These are phyloP conservation scores for Phellinidium pouzarii DNA, from an alignment of 1,284 basidiomycete species.

Conservation along the genomic window DNA sequence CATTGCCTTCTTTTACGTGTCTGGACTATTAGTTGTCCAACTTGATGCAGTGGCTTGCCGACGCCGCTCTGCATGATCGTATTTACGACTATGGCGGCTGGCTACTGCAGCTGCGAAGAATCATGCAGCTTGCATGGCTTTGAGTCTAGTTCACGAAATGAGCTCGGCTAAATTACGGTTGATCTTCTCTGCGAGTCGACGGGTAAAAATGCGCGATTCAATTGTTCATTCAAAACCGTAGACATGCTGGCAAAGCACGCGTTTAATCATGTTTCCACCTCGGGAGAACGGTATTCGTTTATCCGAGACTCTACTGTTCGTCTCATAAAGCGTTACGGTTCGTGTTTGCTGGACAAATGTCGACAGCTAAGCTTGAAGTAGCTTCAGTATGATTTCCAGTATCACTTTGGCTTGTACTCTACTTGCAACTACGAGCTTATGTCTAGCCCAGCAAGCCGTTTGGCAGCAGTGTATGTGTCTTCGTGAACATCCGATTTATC, in stretches of 20 bases:
- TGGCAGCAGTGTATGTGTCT: slow-evolving; percentile 16
- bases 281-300: not conserved
- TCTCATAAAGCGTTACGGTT: not conserved
- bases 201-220: not conserved
- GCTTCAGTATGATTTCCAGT: not conserved
- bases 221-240: not conserved
- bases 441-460: slow-evolving; percentile 9
- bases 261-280: not conserved
- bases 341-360: not conserved
- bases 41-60: too few species aligned
- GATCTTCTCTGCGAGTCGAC: not conserved
- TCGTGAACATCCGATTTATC: not conserved
- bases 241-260: not conserved
- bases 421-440: slow-evolving; percentile 2
- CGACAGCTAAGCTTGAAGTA: not conserved
- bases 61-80: too few species aligned
- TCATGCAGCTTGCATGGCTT: too few species aligned
- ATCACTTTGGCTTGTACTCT: not conserved
- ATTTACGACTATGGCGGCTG: too few species aligned
- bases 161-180: not conserved
- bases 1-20: too few species aligned
- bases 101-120: too few species aligned
- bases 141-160: too few species aligned
- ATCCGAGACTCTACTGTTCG: not conserved
- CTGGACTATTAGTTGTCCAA: too few species aligned